Evolutionary conservation across 371 early-diverging fungal genomes (phyloP).

Genomic region (Gilbertella persicaria): DNA sequence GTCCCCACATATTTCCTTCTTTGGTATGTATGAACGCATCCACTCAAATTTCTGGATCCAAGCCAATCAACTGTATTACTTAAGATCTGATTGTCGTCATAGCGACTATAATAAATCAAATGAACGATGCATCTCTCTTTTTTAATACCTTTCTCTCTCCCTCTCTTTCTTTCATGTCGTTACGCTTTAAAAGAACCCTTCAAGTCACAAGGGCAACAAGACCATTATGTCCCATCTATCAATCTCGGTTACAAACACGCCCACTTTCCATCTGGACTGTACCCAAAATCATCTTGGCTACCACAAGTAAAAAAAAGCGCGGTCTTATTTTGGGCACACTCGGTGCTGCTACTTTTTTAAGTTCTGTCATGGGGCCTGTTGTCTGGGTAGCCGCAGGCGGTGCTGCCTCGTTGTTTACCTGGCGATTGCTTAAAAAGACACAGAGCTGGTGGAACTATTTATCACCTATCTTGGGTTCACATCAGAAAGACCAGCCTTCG

Average conservation of each 20-base stretch:
- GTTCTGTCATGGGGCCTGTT: slow-evolving; percentile 34
- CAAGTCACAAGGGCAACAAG: background rate
- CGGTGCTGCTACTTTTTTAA: slow-evolving; percentile 24
- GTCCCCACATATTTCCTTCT: too few relatives aligned
- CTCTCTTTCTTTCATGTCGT: background rate
- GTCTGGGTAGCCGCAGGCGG: slow-evolving; percentile 39
- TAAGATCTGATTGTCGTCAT: too few relatives aligned
- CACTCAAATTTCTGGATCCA: background rate
- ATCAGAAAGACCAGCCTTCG: background rate
- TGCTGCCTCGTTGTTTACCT: slow-evolving; percentile 26
- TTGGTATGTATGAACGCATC: background rate
- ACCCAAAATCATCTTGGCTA: slow-evolving; percentile 29
- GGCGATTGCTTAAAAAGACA: slow-evolving; percentile 37
- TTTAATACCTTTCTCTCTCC: background rate
- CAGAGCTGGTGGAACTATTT: slow-evolving; percentile 34
- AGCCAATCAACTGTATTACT: too few relatives aligned
- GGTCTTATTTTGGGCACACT: slow-evolving; percentile 23
- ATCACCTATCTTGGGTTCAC: slow-evolving; percentile 1
- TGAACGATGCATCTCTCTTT: background rate
- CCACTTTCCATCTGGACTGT: slow-evolving; percentile 32
- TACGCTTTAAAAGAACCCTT: background rate
- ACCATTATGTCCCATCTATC: background rate
- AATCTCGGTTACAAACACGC: slow-evolving; percentile 3
- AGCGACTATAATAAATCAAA: too few relatives aligned
- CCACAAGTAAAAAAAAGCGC: slow-evolving; percentile 26